phyloP scores from a whole-genome alignment of 1,284 basidiomycete species.

The Puccinia brachypodii region DNA sequence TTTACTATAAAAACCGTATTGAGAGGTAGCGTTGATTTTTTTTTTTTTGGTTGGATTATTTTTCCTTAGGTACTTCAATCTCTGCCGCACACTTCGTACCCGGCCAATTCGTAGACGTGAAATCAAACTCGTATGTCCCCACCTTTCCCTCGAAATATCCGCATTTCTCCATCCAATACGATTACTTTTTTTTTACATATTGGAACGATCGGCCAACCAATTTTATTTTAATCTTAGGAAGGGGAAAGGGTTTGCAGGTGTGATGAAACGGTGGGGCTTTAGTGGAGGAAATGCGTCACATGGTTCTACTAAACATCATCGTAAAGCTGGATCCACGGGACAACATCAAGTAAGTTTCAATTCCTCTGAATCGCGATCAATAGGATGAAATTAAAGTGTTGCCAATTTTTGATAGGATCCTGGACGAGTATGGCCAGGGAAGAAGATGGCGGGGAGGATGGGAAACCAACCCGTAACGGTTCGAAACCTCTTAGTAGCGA shows the following conservation, averaged over 20 bases:
- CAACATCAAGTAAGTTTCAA: slow-evolving; percentile 74
- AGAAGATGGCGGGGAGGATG: slow-evolving; percentile 97
- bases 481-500: slow-evolving; percentile 85
- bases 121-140: slow-evolving; percentile 81
- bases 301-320: slow-evolving; percentile 93
- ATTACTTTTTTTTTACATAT: too few species aligned
- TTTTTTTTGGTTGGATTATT: not conserved
- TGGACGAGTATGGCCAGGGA: slow-evolving; percentile 89
- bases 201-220: too few species aligned
- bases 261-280: slow-evolving; percentile 96
- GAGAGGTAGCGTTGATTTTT: slow-evolving; percentile 1
- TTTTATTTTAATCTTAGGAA: too few species aligned
- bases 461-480: slow-evolving; percentile 78
- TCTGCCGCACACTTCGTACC: slow-evolving; percentile 96
- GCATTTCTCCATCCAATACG: too few species aligned
- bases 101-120: slow-evolving; percentile 92
- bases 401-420: slow-evolving; percentile 68
- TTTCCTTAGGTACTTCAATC: slow-evolving; percentile 75
- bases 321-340: slow-evolving; percentile 88
- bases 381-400: not conserved
- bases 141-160: slow-evolving; percentile 3
- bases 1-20: not conserved
- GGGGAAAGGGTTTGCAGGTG: slow-evolving; percentile 95
- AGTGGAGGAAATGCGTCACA: slow-evolving; percentile 88
- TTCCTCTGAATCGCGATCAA: not conserved